A percentile compares a stretch with the other conserved stretches of the same genome.
Conservation (phyloP, 176 grass and related monocot genomes). For the Eragrostis nindensis region DNA sequence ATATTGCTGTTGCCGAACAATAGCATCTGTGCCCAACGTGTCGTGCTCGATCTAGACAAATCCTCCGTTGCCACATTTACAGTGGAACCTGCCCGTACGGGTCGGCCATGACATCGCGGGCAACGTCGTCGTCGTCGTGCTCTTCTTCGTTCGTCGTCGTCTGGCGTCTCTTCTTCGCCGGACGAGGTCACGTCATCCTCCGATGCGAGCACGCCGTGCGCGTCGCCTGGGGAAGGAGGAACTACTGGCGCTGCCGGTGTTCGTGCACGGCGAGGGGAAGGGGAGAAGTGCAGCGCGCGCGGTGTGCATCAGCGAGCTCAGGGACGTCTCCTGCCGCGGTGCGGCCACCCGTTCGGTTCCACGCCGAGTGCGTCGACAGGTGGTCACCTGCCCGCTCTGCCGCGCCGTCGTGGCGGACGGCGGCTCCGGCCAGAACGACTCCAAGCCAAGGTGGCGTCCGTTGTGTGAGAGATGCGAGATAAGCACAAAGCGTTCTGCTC, state of each 20-base stretch:
- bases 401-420: slow-evolving; percentile 31
- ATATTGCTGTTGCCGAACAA: too few relatives aligned
- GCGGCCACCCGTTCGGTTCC: slow-evolving; percentile 62
- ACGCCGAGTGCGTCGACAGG: slow-evolving; percentile 57
- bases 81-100: neutral
- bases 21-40: too few relatives aligned
- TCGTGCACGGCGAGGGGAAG: slow-evolving; percentile 33
- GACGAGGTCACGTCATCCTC: slow-evolving; percentile 12
- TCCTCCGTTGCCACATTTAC: neutral
- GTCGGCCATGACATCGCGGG: slow-evolving; percentile 34
- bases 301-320: slow-evolving; percentile 64
- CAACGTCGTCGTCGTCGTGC: slow-evolving; percentile 39
- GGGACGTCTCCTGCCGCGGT: slow-evolving; percentile 53
- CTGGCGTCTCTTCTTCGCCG: slow-evolving; percentile 55
- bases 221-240: slow-evolving; percentile 37
- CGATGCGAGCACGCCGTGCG: slow-evolving; percentile 32
- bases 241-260: slow-evolving; percentile 54
- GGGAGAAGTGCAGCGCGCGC: slow-evolving; percentile 43
- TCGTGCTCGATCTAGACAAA: too few relatives aligned
- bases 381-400: slow-evolving; percentile 63
- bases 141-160: slow-evolving; percentile 45
- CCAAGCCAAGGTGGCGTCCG: neutral
- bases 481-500: too few relatives aligned
- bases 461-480: neutral
- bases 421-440: neutral